A percentile compares a stretch with the other conserved stretches of the same genome.
Conservation (phyloP, 495 filamentous ascomycete genomes). For the Haplographium delicatum region DNA sequence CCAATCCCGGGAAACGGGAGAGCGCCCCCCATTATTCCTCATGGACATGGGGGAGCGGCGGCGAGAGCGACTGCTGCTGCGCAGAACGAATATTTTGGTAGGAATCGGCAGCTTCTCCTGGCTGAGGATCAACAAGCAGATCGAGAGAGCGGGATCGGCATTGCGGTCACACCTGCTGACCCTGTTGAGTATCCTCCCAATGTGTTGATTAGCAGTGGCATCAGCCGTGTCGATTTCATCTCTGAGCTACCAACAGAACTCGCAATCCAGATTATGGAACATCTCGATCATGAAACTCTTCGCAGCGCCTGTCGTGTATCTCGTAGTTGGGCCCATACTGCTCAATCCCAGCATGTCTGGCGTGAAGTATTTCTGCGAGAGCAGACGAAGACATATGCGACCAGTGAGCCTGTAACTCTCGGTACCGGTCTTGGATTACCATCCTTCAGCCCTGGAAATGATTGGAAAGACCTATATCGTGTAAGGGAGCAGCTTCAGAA, state of each 20-base stretch:
- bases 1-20: slow-evolving; percentile 43
- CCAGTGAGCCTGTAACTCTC: slow-evolving; percentile 36
- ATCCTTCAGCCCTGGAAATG: slow-evolving; percentile 41
- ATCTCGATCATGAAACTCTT: slow-evolving; percentile 64
- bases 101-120: slow-evolving; percentile 33
- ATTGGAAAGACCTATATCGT: slow-evolving; percentile 85
- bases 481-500: slow-evolving; percentile 67
- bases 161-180: slow-evolving; percentile 50
- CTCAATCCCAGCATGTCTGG: slow-evolving; percentile 68
- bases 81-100: slow-evolving; percentile 53
- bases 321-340: slow-evolving; percentile 54
- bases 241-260: slow-evolving; percentile 64
- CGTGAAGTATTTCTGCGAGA: slow-evolving; percentile 66
- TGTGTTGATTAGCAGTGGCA: slow-evolving; percentile 33
- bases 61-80: slow-evolving; percentile 65
- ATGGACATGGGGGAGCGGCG: slow-evolving; percentile 58
- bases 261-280: slow-evolving; percentile 62
- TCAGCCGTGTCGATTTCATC: slow-evolving; percentile 58
- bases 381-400: slow-evolving; percentile 52
- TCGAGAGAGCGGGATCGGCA: slow-evolving; percentile 75
- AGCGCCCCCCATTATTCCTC: slow-evolving; percentile 48
- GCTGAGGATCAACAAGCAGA: slow-evolving; percentile 41
- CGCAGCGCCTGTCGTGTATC: slow-evolving; percentile 58
- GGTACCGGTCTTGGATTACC: slow-evolving; percentile 45
- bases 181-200: slow-evolving; percentile 14